Evolutionary conservation across 2,329 filamentous ascomycete species (phyloP), one percentile per base, ranked within the genome.

Genomic region (Ophiostoma sp.): DNA sequence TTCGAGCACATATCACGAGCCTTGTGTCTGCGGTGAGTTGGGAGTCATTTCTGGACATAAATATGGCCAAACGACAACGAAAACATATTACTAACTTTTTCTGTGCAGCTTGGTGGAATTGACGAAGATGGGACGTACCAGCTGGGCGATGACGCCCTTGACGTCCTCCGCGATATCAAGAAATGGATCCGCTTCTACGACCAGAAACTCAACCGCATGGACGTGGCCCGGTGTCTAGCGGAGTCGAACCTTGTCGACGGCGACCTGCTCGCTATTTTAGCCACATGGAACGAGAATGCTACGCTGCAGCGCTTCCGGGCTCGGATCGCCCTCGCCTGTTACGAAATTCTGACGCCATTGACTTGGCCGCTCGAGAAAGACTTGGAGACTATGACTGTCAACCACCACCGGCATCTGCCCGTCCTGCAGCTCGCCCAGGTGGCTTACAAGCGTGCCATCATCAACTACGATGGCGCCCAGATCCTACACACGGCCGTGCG

Each of bases 121-220:
- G 92, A 93, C 77, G 91, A 95, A 78, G 91, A 94, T 79, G 93
- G 93, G 73, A 88, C 88, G 79, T 99, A 99, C 81, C 88, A 93
- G 59, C 90, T 98, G 48, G 96, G 96, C 82, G 95, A 98, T 82
- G 95, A 98, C 80, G 95, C 95, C 15, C 86, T 97, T 74, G 93
- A 96, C 73, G 96, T 95, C 79, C 86, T 99, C 73, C 94, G 95
- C 75, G 96, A 99, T 83, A 87, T 99, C 72, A 95, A 96, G 80
- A 92, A 92, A 88, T 99, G 96, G 96, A 88, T 99, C 77, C 94
- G 94, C 78, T 90, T 97, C 76, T 96, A 96, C 85, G 95, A 98
- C 81, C 93, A 97, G 80, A 97, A 97, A 81, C 90, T 92, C 76
- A 97, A 97, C 80, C 92, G 95, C 77, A 92, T 97, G 86, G 96